A percentile compares a stretch with the other conserved stretches of the same genome.
These are phyloP conservation scores for Globisporangium apiculatum DNA, from an alignment of 352 stramenopile genomes.

Conservation along the genomic window DNA sequence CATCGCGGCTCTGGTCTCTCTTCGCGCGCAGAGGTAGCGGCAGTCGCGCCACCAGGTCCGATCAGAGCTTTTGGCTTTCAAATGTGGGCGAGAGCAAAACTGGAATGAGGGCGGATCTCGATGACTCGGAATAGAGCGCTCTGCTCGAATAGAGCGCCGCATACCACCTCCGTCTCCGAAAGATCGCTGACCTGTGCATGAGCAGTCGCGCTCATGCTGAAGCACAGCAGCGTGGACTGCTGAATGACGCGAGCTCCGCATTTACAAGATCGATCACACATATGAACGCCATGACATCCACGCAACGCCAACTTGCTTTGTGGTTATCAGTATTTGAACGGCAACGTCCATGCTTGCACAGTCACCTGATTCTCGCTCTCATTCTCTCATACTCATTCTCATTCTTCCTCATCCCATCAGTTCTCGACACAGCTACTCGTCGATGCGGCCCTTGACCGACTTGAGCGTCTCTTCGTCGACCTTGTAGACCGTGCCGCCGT, in stretches of 20 bases:
- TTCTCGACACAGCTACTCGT: not conserved
- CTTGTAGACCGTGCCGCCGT: slow-evolving; percentile 89
- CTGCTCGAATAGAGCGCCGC: not conserved
- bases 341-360: too few species aligned
- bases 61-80: not conserved
- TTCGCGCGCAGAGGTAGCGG: not conserved
- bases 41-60: not conserved
- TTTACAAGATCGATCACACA: too few species aligned
- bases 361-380: too few species aligned
- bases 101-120: not conserved
- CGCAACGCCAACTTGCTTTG: too few species aligned
- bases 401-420: too few species aligned
- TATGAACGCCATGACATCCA: too few species aligned
- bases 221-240: too few species aligned
- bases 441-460: slow-evolving; percentile 85
- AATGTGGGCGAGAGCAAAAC: not conserved
- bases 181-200: not conserved
- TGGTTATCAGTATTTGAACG: too few species aligned
- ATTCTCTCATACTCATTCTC: too few species aligned
- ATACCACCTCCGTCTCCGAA: not conserved
- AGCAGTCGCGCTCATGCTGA: not conserved
- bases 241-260: too few species aligned
- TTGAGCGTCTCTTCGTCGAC: slow-evolving; percentile 92
- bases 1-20: slow-evolving; percentile 44
- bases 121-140: not conserved